phyloP scores from a whole-genome alignment of 1,284 basidiomycete species.

The Naganishia sp. region DNA sequence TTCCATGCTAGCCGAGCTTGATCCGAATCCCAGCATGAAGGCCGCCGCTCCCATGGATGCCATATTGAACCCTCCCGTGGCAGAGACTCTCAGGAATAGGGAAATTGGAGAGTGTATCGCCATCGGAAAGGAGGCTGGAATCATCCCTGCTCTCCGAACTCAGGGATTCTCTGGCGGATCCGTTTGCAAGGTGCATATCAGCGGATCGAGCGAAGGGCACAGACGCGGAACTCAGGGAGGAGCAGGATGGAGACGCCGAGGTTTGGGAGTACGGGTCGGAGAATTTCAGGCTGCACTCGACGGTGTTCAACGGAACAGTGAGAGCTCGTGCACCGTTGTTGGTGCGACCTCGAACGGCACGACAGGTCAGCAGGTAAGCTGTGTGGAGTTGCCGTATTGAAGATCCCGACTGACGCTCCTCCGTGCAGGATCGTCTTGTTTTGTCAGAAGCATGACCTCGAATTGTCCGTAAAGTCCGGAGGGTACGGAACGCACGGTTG shows the following conservation, averaged over 20 bases:
- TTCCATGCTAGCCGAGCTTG: slow-evolving; percentile 29
- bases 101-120: slow-evolving; percentile 19
- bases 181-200: slow-evolving; percentile 14
- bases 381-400: background rate
- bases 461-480: slow-evolving; percentile 81
- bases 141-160: slow-evolving; percentile 11
- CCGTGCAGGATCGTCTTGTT: slow-evolving; percentile 65
- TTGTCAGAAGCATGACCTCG: slow-evolving; percentile 66
- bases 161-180: slow-evolving; percentile 9
- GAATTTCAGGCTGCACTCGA: slow-evolving; percentile 61
- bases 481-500: slow-evolving; percentile 87
- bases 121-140: slow-evolving; percentile 11
- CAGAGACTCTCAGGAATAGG: slow-evolving; percentile 1
- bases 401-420: background rate
- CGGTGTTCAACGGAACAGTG: slow-evolving; percentile 77
- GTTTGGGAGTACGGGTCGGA: slow-evolving; percentile 27
- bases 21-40: slow-evolving; percentile 26
- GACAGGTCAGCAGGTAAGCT: slow-evolving; percentile 70
- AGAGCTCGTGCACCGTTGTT: slow-evolving; percentile 62
- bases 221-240: slow-evolving; percentile 5
- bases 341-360: slow-evolving; percentile 68
- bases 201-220: background rate
- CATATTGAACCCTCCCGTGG: slow-evolving; percentile 14
- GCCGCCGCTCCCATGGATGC: slow-evolving; percentile 27
- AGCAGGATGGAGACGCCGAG: slow-evolving; percentile 28